Evolutionary conservation across 192 early-diverging fungal species (phyloP), one percentile per base, ranked within the genome.

Genomic region (Gryganskiella cystojenkinii): DNA sequence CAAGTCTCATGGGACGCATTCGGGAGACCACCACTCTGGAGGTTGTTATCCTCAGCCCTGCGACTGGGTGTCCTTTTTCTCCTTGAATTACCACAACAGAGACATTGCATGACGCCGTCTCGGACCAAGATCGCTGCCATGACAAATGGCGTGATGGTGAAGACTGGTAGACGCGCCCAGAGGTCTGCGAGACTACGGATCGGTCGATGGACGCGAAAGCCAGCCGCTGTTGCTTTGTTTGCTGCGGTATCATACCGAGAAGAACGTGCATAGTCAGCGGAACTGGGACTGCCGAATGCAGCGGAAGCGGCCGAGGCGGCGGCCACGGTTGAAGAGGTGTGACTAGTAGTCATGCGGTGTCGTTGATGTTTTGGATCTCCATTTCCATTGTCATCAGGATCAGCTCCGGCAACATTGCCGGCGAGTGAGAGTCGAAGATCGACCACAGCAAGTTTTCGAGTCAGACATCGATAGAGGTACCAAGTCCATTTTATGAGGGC

Each of bases 401-500:
- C 40, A 17, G 45, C 33, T n/a, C 9, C 59, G 11, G 24, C 52
- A 24, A 63, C 28, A 9, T 40, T 13, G 13, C 37, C 37, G 22
- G 52, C 52, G 6, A 27, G 42, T 9, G 49, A n/a, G 5, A 56
- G 45, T 10, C 43, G 49, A 4, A 51, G 60, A 37, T 62, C 24
- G 8, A 71, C 53, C 5, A 71, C 42, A 2, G 60, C 53, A 3
- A 54, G 56, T 27, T 63, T 61, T 6, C 69, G 69, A 11, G n/a
- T 30, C 17, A 71, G 43, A 50, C 59, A 56, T 3, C 56, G 25
- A 25, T 59, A 64, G 40, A 72, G 42, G 15, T 58, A 64, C 44
- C 54, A 62, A 4, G 51, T 50, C 61, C 61, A 72, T 17, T 50
- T 51, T 3, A 56, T 5, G 8, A 72, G 54, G 1, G 61, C 20